These are phyloP conservation scores for Coemansia furcata DNA, from an alignment of 192 early-diverging fungal genomes.

Conservation along the genomic window DNA sequence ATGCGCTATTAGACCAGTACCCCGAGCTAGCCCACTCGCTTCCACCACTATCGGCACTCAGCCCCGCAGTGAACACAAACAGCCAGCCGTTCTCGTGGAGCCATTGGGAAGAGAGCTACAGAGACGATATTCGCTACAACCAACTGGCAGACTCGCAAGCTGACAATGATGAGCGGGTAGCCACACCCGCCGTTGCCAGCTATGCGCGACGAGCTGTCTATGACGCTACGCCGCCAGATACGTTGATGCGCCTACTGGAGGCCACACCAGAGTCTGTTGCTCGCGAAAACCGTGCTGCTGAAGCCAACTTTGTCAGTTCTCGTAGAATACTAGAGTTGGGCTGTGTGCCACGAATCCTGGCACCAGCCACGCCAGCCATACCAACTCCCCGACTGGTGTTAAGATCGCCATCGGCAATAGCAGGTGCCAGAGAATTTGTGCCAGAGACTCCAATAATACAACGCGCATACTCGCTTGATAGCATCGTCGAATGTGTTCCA, in stretches of 20 bases:
- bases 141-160: conserved; percentile 17
- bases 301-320: not conserved
- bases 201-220: not conserved
- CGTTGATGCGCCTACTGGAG: conserved; percentile 12
- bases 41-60: not conserved
- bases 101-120: conserved; percentile 24
- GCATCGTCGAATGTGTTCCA: not conserved
- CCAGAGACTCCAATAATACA: not conserved
- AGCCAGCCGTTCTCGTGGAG: conserved; percentile 10
- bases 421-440: not conserved
- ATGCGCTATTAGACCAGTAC: conserved; percentile 9
- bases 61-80: not conserved
- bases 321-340: not conserved
- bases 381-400: not conserved
- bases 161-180: not conserved
- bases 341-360: not conserved
- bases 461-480: not conserved
- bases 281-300: conserved; percentile 1
- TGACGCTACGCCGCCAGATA: conserved; percentile 8
- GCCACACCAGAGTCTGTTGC: conserved; percentile 15
- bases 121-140: conserved; percentile 20
- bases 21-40: conserved; percentile 23
- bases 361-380: not conserved
- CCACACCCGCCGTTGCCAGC: not conserved
- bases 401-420: not conserved